These are phyloP conservation scores for Oryza rufipogon DNA, from an alignment of 176 grass and related monocot genomes.

Conservation along the genomic window DNA sequence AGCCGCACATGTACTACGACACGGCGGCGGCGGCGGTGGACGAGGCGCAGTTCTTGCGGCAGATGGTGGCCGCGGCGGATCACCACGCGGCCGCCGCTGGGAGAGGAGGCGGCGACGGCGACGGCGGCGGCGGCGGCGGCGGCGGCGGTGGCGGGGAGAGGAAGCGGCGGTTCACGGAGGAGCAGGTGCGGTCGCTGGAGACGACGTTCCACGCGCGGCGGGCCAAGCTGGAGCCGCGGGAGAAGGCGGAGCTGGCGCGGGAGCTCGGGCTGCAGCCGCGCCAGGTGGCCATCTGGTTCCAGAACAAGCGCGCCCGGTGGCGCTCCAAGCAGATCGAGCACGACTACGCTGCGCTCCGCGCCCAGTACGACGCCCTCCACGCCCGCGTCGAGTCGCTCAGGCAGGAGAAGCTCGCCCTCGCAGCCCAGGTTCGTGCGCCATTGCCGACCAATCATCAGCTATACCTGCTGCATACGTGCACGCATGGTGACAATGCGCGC, in stretches of 20 bases:
- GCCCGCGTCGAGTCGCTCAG: constrained; percentile 44
- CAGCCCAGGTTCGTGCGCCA: constrained; percentile 31
- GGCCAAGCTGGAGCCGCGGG: constrained; percentile 76
- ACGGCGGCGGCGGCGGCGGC: not conserved
- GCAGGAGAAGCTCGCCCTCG: constrained; percentile 57
- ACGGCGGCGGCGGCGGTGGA: not conserved
- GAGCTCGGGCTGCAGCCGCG: constrained; percentile 86
- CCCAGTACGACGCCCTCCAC: constrained; percentile 56
- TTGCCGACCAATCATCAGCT: not conserved
- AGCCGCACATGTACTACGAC: constrained; percentile 1
- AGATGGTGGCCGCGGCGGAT: constrained; percentile 1
- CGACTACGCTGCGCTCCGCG: constrained; percentile 70
- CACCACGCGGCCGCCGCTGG: not conserved
- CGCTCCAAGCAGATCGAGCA: constrained; percentile 91
- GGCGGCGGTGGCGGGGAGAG: constrained; percentile 10
- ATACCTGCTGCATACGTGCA: not conserved
- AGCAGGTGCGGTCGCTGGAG: constrained; percentile 94
- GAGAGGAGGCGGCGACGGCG: too few species aligned
- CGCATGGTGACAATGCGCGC: not conserved
- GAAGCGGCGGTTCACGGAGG: constrained; percentile 91
- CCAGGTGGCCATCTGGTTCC: constrained; percentile 98
- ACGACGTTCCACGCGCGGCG: constrained; percentile 72
- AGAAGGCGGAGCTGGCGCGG: constrained; percentile 79
- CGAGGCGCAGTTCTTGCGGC: constrained; percentile 9
- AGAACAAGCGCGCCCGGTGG: constrained; percentile 93